Evolutionary conservation across 148 eudicot genomes (phyloP).

Genomic region (Camellia lanceoleosa): DNA sequence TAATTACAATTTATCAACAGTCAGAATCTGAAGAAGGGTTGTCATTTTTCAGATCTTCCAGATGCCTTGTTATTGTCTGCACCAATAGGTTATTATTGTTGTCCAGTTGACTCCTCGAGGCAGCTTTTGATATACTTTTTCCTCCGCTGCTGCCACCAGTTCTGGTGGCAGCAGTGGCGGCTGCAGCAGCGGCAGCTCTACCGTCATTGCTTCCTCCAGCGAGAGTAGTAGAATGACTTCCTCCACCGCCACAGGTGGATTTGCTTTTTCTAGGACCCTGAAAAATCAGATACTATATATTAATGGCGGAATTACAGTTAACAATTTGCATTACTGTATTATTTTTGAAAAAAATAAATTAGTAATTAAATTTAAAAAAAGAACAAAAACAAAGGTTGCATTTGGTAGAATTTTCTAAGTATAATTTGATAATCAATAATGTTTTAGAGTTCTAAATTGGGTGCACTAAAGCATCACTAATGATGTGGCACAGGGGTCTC

Average conservation of each 20-base stretch:
- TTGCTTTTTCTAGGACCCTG: background rate
- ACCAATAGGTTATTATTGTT: background rate
- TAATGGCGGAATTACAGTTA: too few species aligned
- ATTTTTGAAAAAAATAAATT: too few species aligned
- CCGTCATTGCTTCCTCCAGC: background rate
- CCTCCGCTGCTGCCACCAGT: background rate
- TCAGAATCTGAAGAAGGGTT: background rate
- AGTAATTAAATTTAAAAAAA: too few species aligned
- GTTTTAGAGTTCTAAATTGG: too few species aligned
- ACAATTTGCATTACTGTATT: too few species aligned
- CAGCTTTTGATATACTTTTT: background rate
- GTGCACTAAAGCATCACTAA: too few species aligned
- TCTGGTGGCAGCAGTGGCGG: too few species aligned
- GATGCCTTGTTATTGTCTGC: conserved; percentile 10
- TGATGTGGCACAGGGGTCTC: too few species aligned
- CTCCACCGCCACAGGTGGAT: background rate
- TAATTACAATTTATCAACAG: background rate
- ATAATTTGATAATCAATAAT: too few species aligned
- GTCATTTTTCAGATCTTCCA: conserved; percentile 17
- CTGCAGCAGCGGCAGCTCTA: background rate
- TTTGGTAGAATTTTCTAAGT: too few species aligned
- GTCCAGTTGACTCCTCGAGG: background rate
- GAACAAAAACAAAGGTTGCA: too few species aligned
- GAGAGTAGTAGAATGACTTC: too few species aligned
- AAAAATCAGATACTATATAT: background rate